These are phyloP conservation scores for Clarireedia sp. DNA, from an alignment of 2,329 filamentous ascomycete species.

Conservation along the genomic window DNA sequence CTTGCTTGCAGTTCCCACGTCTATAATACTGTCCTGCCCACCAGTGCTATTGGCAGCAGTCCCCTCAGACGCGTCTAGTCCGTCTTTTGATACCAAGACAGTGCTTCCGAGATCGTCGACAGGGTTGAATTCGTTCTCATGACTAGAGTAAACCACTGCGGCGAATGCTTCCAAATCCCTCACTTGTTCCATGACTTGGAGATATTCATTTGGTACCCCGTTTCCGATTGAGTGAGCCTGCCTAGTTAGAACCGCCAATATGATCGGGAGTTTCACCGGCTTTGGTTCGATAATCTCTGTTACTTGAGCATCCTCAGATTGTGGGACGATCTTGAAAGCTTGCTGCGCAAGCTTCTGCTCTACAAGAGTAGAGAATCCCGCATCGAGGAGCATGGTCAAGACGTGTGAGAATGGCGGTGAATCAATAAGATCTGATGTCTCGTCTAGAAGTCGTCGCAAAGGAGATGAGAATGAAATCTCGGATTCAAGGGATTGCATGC, in stretches of 20 bases:
- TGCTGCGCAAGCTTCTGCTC: constrained; percentile 73
- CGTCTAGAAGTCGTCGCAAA: constrained; percentile 80
- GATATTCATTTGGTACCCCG: constrained; percentile 63
- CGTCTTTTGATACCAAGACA: constrained; percentile 15
- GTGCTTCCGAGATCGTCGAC: constrained; percentile 17
- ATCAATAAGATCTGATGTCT: constrained; percentile 92
- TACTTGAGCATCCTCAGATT: constrained; percentile 31
- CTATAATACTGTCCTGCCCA: constrained; percentile 43
- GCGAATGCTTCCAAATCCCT: constrained; percentile 75
- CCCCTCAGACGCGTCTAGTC: constrained; percentile 13
- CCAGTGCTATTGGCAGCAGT: constrained; percentile 12
- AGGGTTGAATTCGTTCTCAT: constrained; percentile 58
- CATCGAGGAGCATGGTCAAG: constrained; percentile 76
- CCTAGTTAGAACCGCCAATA: constrained; percentile 80
- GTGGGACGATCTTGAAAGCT: constrained; percentile 59
- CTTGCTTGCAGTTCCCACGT: constrained; percentile 42
- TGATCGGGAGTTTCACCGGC: constrained; percentile 71
- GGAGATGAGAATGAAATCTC: constrained; percentile 29
- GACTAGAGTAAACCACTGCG: constrained; percentile 79
- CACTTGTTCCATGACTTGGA: constrained; percentile 68
- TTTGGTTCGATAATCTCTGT: constrained; percentile 45
- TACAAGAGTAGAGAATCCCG: constrained; percentile 76
- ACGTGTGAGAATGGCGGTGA: constrained; percentile 87
- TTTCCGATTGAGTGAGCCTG: constrained; percentile 87
- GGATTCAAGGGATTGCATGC: constrained; percentile 53